These are phyloP conservation scores for Cydonia oblonga DNA, from an alignment of 331 rosid species.

Conservation along the genomic window DNA sequence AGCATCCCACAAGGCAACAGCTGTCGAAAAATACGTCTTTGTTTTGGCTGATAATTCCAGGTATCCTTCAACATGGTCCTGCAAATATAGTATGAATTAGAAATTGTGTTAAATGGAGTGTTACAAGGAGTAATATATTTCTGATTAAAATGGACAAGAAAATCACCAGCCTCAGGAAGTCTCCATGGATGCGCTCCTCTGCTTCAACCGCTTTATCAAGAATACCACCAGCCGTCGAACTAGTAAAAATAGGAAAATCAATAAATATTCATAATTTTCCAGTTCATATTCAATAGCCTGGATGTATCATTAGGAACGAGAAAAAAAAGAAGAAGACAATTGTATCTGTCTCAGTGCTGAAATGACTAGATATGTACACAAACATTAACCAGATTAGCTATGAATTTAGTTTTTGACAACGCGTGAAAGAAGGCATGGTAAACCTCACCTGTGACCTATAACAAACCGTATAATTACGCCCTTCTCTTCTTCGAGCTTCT, in stretches of 20 bases:
- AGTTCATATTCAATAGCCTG: background rate
- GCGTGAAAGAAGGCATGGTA: background rate
- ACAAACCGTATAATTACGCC: constrained; percentile 77
- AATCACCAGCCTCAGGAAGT: constrained; percentile 79
- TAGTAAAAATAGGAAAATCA: constrained; percentile 17
- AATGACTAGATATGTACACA: background rate
- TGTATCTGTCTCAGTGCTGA: background rate
- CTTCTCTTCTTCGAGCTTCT: constrained; percentile 78
- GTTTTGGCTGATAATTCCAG: constrained; percentile 77
- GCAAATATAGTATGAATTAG: constrained; percentile 9
- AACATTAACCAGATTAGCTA: background rate
- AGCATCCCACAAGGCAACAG: constrained; percentile 82
- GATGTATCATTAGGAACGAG: background rate
- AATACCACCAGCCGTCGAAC: constrained; percentile 66
- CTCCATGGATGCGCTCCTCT: constrained; percentile 60
- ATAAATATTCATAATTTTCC: background rate
- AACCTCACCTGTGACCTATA: constrained; percentile 75
- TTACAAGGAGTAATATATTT: background rate
- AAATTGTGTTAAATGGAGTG: background rate
- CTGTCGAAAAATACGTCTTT: constrained; percentile 65
- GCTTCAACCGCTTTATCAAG: constrained; percentile 74
- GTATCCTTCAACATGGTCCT: constrained; percentile 83
- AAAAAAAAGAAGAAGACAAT: too few relatives aligned
- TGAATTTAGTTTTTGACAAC: background rate
- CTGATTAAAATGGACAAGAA: background rate